Conservation (phyloP, 495 filamentous ascomycete species). For the Podospora appendiculata region DNA sequence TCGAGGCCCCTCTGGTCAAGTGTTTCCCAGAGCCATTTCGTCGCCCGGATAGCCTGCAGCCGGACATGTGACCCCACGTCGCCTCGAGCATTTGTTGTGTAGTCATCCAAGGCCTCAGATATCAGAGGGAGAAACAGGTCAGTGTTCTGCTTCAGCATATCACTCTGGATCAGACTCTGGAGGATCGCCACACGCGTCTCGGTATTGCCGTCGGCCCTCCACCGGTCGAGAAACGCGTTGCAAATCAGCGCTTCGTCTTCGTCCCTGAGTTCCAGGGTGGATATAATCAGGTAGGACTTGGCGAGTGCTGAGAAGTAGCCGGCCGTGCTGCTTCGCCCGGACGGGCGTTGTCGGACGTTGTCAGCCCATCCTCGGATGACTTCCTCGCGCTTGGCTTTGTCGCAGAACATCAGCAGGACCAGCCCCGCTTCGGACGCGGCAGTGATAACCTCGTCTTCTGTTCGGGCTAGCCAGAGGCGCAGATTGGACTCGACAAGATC, state of each 20-base stretch:
- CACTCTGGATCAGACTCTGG: constrained; percentile 46
- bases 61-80: constrained; percentile 83
- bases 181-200: constrained; percentile 55
- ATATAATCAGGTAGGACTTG: constrained; percentile 23
- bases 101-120: constrained; percentile 65
- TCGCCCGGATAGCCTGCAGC: constrained; percentile 64
- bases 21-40: constrained; percentile 34
- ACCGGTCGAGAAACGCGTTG: constrained; percentile 29
- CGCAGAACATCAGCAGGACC: constrained; percentile 29
- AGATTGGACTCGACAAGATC: constrained; percentile 23
- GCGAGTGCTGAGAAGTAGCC: constrained; percentile 39
- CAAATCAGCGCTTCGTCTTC: constrained; percentile 10
- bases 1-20: constrained; percentile 7
- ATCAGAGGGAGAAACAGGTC: constrained; percentile 31
- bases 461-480: constrained; percentile 30
- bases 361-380: constrained; percentile 32
- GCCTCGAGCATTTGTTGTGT: constrained; percentile 76
- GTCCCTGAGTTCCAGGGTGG: constrained; percentile 6
- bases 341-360: constrained; percentile 20
- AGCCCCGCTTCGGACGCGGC: constrained; percentile 36
- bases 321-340: constrained; percentile 19
- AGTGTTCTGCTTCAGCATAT: constrained; percentile 25
- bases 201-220: constrained; percentile 37
- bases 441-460: constrained; percentile 33
- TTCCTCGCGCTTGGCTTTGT: constrained; percentile 14